These are phyloP conservation scores for Epithemia pelagica DNA, from an alignment of 108 stramenopile species.

Conservation along the genomic window DNA sequence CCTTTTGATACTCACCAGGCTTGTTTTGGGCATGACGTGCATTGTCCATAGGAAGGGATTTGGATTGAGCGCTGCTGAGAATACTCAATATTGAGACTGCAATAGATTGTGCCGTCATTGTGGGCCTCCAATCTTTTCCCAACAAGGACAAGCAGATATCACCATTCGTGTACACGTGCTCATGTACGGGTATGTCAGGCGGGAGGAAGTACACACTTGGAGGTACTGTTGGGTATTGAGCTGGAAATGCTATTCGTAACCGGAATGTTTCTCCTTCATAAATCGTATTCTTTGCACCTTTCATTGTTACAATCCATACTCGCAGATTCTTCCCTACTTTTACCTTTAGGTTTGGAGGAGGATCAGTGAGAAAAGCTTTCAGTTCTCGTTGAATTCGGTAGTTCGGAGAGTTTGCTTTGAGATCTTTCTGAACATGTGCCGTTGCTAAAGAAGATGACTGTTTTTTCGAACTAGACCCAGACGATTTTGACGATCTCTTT, in stretches of 20 bases:
- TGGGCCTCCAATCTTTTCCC: constrained; percentile 94
- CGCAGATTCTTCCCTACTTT: constrained; percentile 83
- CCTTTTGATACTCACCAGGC: constrained; percentile 87
- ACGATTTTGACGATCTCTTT: neutral
- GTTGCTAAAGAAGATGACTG: constrained; percentile 37
- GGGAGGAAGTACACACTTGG: constrained; percentile 90
- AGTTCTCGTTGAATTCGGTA: constrained; percentile 85
- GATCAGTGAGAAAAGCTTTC: constrained; percentile 73
- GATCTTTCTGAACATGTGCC: constrained; percentile 43
- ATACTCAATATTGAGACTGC: constrained; percentile 88
- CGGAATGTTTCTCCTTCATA: constrained; percentile 94
- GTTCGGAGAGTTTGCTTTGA: constrained; percentile 67
- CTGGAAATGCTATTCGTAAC: constrained; percentile 76
- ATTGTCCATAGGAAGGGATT: constrained; percentile 91
- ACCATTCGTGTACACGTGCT: constrained; percentile 97
- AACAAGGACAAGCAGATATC: constrained; percentile 93
- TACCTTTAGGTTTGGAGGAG: constrained; percentile 78
- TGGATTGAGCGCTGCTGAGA: constrained; percentile 83
- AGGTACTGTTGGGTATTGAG: constrained; percentile 87
- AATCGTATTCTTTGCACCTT: constrained; percentile 72
- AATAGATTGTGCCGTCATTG: constrained; percentile 91
- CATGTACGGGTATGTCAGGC: constrained; percentile 34
- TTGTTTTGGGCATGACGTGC: constrained; percentile 78
- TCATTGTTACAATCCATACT: constrained; percentile 89
- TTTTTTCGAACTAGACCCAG: neutral